phyloP scores from a whole-genome alignment of 2,329 filamentous ascomycete species.

The Sporothrix sp. region DNA sequence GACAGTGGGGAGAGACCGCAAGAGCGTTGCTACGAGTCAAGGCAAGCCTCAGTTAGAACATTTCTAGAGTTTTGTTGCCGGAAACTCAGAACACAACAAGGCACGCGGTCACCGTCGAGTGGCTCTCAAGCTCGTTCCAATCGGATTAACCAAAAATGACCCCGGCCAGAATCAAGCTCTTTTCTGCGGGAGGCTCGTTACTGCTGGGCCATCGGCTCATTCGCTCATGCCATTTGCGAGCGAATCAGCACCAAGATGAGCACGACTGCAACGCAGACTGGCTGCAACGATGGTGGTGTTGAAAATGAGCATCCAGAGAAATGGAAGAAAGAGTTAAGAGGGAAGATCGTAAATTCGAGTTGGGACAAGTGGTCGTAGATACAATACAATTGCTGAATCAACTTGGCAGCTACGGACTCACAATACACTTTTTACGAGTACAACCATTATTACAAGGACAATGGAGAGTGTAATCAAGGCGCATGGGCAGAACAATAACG shows the following conservation, averaged over 20 bases:
- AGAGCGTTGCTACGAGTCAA: background rate
- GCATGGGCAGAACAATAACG: background rate
- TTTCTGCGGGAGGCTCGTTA: background rate
- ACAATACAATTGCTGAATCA: too few species aligned
- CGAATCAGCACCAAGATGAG: conserved; percentile 2
- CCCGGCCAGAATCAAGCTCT: background rate
- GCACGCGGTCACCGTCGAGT: background rate
- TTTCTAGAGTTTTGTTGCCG: too few species aligned
- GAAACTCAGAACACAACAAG: background rate
- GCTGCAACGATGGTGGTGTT: background rate
- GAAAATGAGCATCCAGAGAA: background rate
- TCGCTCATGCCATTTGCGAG: background rate
- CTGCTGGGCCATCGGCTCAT: conserved; percentile 3
- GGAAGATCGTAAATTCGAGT: background rate
- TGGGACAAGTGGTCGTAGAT: background rate
- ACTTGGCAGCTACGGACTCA: too few species aligned
- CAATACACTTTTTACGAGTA: background rate
- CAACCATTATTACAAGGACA: background rate
- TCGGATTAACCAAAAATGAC: background rate
- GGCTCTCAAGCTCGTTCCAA: background rate
- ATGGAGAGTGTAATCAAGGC: background rate
- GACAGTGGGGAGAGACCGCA: background rate
- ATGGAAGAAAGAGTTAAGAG: background rate
- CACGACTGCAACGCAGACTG: background rate
- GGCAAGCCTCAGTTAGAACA: background rate